Evolutionary conservation across 1,284 basidiomycete species (phyloP), one percentile per base, ranked within the genome.

Genomic region (Marasmius sp.): DNA sequence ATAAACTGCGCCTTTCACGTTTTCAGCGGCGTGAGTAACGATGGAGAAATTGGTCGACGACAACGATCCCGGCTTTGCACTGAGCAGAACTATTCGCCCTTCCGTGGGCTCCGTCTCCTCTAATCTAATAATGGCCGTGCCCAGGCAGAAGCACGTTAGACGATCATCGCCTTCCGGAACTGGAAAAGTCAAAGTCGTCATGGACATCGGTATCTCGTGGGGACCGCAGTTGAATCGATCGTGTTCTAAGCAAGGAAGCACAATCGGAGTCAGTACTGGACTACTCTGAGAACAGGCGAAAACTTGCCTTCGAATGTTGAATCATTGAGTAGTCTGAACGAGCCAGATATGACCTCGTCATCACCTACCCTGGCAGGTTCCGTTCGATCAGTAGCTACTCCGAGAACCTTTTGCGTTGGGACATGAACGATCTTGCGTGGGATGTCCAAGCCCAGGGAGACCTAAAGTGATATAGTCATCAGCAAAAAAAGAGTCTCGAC

Each of bases 281-380:
- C 16, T 22, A 33, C 16, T 4, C 50, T 2, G 10, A 16, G 20
- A 6, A 33, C 8, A 22, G n/a, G 39, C 48, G 16, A 12, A 38
- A 3, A 70, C 87, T 70, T 66, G 94, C 93, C 73, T 55, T 83
- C 77, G 61, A 94, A 88, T 9, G 85, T 82, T 7, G 76, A 79
- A 38, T 88, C 85, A 67, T 93, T 85, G 20, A 93, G 72, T 0
- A 94, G 67, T 67, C 86, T 86, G 70, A 95, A 85, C 8, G 81
- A 84, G 62, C 87, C 87, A 14, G 81, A 74, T 1, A 74, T 54
- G 22, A 71, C 58, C 56, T 85, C 80, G 16, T 78, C 70, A 18
- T 86, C 83, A 2, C 85, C 87, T 22, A 89, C 70, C 59, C 85
- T 78, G 38, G 75, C 75, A 9, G 91, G 87, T 34, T 80, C 74